Evolutionary conservation across 2,329 filamentous ascomycete species (phyloP).

Genomic region (Colletotrichum endophyticum): DNA sequence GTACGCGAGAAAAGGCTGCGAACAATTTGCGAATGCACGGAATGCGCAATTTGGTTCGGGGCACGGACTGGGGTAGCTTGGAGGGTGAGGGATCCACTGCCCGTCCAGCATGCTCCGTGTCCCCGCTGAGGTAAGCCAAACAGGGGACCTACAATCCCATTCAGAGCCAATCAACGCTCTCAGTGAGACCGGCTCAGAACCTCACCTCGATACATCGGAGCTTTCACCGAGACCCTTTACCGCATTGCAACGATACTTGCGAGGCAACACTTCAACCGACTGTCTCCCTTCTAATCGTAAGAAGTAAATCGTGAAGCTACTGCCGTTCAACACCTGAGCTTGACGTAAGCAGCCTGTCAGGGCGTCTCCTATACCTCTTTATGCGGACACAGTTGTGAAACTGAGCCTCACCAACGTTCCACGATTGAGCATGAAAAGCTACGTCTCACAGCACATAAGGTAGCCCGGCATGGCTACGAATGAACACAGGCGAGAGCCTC

Average conservation of each 20-base stretch:
- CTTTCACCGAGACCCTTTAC: not conserved
- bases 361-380: not conserved
- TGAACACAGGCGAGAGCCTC: not conserved
- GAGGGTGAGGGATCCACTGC: not conserved
- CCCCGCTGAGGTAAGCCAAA: constrained; percentile 1
- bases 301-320: not conserved
- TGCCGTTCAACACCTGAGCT: not conserved
- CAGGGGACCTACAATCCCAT: not conserved
- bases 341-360: not conserved
- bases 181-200: not conserved
- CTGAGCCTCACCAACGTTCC: not conserved
- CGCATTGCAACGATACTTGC: not conserved
- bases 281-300: not conserved
- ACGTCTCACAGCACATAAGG: not conserved
- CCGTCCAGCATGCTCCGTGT: not conserved
- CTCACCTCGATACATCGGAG: not conserved
- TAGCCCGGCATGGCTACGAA: constrained; percentile 25
- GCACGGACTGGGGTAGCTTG: constrained; percentile 10
- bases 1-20: constrained; percentile 2
- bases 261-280: not conserved
- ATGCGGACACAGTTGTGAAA: not conserved
- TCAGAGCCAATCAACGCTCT: not conserved
- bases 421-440: not conserved
- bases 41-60: constrained; percentile 4
- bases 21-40: constrained; percentile 9